phyloP scores from a whole-genome alignment of 306 rosid genomes.

The Fragaria iinumae region DNA sequence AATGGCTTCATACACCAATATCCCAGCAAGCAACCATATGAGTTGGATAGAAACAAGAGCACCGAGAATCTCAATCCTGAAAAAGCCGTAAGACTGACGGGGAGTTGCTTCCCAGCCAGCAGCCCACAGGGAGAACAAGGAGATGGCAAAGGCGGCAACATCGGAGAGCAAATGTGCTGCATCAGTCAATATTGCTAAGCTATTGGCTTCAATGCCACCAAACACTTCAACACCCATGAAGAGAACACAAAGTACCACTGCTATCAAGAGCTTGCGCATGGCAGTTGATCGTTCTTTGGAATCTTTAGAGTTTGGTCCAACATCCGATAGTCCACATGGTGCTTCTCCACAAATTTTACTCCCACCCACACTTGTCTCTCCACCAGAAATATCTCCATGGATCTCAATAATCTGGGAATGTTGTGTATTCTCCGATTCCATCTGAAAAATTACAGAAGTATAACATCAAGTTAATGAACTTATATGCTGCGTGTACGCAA shows the following conservation, averaged over 20 bases:
- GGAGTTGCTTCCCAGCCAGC: slow-evolving; percentile 84
- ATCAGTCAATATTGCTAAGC: slow-evolving; percentile 77
- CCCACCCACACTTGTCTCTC: slow-evolving; percentile 27
- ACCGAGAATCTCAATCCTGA: slow-evolving; percentile 76
- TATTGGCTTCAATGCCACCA: slow-evolving; percentile 82
- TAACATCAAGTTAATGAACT: not conserved
- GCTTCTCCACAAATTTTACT: slow-evolving; percentile 73
- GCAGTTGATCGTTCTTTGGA: slow-evolving; percentile 60
- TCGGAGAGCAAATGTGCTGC: slow-evolving; percentile 85
- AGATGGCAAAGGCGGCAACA: slow-evolving; percentile 79
- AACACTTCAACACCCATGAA: slow-evolving; percentile 65
- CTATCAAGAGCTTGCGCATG: slow-evolving; percentile 64
- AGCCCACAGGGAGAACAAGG: slow-evolving; percentile 76
- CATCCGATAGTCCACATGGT: slow-evolving; percentile 68
- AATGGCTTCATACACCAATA: slow-evolving; percentile 73
- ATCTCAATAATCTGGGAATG: slow-evolving; percentile 51
- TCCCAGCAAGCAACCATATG: slow-evolving; percentile 78
- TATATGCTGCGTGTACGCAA: not conserved
- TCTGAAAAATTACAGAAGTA: slow-evolving; percentile 35
- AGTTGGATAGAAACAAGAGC: slow-evolving; percentile 74
- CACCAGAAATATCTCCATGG: slow-evolving; percentile 33
- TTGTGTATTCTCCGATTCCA: slow-evolving; percentile 45
- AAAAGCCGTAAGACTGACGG: slow-evolving; percentile 78
- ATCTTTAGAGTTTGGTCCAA: slow-evolving; percentile 52
- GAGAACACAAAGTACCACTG: slow-evolving; percentile 63